Base-by-base conservation (phyloP, 2,329 filamentous ascomycete species). In the Coniochaeta sp. region DNA sequence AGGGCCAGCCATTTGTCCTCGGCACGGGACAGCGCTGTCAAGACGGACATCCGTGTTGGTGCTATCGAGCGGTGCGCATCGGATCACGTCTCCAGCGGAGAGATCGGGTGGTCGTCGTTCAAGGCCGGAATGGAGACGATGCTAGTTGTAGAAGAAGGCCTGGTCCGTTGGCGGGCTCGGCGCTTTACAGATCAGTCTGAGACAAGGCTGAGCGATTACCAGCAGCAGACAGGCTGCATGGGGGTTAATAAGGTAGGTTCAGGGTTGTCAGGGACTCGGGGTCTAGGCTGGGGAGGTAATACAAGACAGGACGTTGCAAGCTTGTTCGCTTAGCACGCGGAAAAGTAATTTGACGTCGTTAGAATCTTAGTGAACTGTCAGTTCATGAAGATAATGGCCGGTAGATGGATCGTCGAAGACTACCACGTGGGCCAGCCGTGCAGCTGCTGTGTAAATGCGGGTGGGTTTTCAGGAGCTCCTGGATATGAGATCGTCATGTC, bases 1-100 rank as follows among this genome's bases (percentile, higher is more conserved):
- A 62, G 69, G 69, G 62, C 71, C 70, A 57, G 71, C 72, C 72
- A 74, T 73, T 66, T 69, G 67, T 67, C 71, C 66, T 69, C 69
- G 67, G 64, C 68, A 65, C 66, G 65, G 63, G 65, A 66, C 63
- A 19, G 7, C 6, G 58, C 64, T 63, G 61, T 64, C 65, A 67
- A 67, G 62, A 65, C 58, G 61, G 62, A 66, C 69, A 70, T 69
- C 64, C 69, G 68, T 65, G 58, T 62, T 52, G 62, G 57, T 24
- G 44, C 40, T 58, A 54, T 58, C 56, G 55, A 28, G 26, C 28
- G 24, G 31, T 31, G n/a, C 34, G 57, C 59, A 59, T 59, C 47
- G 58, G 33, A 17, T 31, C 26, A 14, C 26, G 26, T 52, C 24
- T 28, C 26, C 24, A 52, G 47, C 47, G 14, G 40, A 14, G 47